Evolutionary conservation across 192 early-diverging fungal species (phyloP).

Genomic region (Thamnidium elegans): DNA sequence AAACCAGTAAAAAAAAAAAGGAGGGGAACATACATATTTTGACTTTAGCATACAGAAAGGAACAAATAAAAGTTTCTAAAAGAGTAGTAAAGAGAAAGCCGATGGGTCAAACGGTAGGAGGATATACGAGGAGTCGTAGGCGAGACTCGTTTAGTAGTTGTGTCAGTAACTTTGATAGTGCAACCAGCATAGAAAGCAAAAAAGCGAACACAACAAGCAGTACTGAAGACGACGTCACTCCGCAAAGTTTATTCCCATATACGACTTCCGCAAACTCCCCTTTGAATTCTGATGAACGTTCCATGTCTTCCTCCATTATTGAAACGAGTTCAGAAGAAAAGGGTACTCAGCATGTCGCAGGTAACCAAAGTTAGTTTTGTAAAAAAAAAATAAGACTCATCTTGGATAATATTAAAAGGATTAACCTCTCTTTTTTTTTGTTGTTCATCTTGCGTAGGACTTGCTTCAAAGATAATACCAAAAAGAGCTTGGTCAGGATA

Average conservation of each 20-base stretch:
- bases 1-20: too few species aligned
- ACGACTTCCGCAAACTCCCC: not conserved
- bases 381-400: not conserved
- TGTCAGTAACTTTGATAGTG: too few species aligned
- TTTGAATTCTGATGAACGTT: conserved; percentile 15
- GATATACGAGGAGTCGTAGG: too few species aligned
- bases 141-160: too few species aligned
- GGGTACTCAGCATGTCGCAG: not conserved
- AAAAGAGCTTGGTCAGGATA: conserved; percentile 17
- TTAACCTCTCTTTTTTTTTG: not conserved
- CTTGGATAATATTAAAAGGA: not conserved
- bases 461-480: not conserved
- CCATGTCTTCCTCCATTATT: conserved; percentile 17
- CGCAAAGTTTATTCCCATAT: not conserved
- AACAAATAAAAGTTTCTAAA: too few species aligned
- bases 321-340: not conserved
- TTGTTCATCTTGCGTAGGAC: not conserved
- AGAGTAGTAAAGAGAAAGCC: too few species aligned
- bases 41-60: too few species aligned
- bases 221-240: not conserved
- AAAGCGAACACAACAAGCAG: too few species aligned
- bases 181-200: too few species aligned
- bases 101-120: too few species aligned
- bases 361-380: not conserved
- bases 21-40: too few species aligned